These are phyloP conservation scores for Dactylellina leptospora DNA, from an alignment of 2,329 filamentous ascomycete species.

Conservation along the genomic window DNA sequence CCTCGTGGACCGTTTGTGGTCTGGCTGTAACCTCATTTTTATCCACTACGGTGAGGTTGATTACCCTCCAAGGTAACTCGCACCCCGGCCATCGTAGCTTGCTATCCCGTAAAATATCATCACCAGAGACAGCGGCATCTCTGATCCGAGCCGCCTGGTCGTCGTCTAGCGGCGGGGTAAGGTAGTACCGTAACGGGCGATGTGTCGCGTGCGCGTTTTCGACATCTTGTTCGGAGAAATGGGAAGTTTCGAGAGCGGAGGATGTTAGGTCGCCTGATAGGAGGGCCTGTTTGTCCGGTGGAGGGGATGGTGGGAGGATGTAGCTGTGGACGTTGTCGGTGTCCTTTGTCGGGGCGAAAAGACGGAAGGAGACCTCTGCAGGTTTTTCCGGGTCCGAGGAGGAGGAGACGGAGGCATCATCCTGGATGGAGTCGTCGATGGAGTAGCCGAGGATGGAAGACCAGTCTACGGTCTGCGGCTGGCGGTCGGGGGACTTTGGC, in stretches of 20 bases:
- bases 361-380: slow-evolving; percentile 43
- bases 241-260: slow-evolving; percentile 7
- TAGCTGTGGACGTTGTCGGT: slow-evolving; percentile 28
- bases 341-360: slow-evolving; percentile 41
- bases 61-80: slow-evolving; percentile 42
- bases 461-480: slow-evolving; percentile 37
- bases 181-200: slow-evolving; percentile 36
- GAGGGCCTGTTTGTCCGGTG: slow-evolving; percentile 24
- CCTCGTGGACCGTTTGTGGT: slow-evolving; percentile 6
- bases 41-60: slow-evolving; percentile 12
- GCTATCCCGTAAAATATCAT: slow-evolving; percentile 29
- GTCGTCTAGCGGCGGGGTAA: slow-evolving; percentile 45
- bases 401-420: slow-evolving; percentile 16
- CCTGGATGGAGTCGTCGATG: slow-evolving; percentile 3
- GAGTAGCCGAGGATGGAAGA: slow-evolving; percentile 46
- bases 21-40: not conserved
- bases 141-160: slow-evolving; percentile 15
- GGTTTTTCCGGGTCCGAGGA: not conserved
- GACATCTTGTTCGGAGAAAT: slow-evolving; percentile 41
- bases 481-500: slow-evolving; percentile 27
- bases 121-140: slow-evolving; percentile 35
- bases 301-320: slow-evolving; percentile 38
- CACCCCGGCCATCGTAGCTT: slow-evolving; percentile 30
- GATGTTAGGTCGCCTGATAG: slow-evolving; percentile 15
- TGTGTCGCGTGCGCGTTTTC: slow-evolving; percentile 46